Conservation (phyloP, 768 basidiomycete species). For the Phlegmacium glaucopus region DNA sequence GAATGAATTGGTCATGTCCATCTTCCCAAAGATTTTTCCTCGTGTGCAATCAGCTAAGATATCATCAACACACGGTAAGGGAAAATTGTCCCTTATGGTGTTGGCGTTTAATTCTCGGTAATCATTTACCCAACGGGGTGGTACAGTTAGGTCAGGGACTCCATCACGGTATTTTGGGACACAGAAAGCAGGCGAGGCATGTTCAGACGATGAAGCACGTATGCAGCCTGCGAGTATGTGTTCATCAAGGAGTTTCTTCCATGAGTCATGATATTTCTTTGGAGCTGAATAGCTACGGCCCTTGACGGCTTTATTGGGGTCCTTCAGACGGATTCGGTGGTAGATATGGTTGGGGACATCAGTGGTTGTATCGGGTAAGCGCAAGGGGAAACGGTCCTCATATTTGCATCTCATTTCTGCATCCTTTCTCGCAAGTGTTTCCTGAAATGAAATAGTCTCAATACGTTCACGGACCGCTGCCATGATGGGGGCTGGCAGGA, state of each 20-base stretch:
- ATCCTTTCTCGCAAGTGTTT: background rate
- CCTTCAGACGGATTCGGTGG: conserved; percentile 17
- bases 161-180: conserved; percentile 16
- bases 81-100: no score
- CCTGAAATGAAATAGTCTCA: conserved; percentile 1
- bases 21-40: no score
- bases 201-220: conserved; percentile 19
- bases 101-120: no score
- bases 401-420: conserved; percentile 4
- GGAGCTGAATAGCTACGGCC: conserved; percentile 24
- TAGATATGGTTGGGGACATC: conserved; percentile 7
- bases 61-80: background rate
- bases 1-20: no score
- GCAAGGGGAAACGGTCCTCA: conserved; percentile 16
- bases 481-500: background rate
- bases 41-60: no score
- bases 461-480: conserved; percentile 13
- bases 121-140: no score
- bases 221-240: conserved; percentile 29
- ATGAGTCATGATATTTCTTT: conserved; percentile 25
- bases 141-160: background rate
- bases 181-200: conserved; percentile 28
- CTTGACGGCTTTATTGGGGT: conserved; percentile 18
- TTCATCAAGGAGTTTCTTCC: conserved; percentile 27
- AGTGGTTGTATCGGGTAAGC: conserved; percentile 3